Conservation (phyloP, 306 rosid genomes). For the Cicer bijugum region DNA sequence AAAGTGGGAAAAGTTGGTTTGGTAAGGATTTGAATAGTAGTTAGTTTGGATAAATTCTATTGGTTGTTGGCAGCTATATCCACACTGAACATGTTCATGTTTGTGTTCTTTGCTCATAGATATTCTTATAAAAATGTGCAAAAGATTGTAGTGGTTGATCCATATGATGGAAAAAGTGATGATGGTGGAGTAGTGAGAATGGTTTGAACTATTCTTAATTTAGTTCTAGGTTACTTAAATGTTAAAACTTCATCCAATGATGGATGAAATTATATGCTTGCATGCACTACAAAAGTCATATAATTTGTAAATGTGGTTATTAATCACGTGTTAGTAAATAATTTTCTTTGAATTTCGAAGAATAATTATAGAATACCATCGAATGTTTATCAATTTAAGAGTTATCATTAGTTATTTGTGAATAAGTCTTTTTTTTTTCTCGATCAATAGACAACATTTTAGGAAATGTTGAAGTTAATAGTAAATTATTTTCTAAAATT, state of each 20-base stretch:
- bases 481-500: too few species aligned
- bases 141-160: conserved; percentile 64
- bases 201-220: conserved; percentile 47
- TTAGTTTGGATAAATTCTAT: conserved; percentile 75
- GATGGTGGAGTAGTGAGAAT: conserved; percentile 30
- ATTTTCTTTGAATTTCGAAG: neutral
- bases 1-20: conserved; percentile 68
- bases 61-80: conserved; percentile 64
- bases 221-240: neutral
- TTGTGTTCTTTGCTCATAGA: conserved; percentile 66
- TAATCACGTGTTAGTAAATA: neutral
- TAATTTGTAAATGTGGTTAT: neutral
- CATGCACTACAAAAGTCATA: neutral
- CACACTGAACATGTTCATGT: conserved; percentile 54
- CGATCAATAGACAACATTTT: too few species aligned
- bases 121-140: conserved; percentile 84
- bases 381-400: neutral
- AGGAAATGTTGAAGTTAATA: too few species aligned
- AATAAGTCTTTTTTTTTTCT: too few species aligned
- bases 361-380: neutral
- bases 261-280: neutral
- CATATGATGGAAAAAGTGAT: conserved; percentile 51
- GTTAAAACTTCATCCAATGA: neutral
- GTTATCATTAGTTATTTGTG: neutral
- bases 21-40: conserved; percentile 76